These are phyloP conservation scores for Drechslerella dactyloides DNA, from an alignment of 2,329 filamentous ascomycete genomes.

Conservation along the genomic window DNA sequence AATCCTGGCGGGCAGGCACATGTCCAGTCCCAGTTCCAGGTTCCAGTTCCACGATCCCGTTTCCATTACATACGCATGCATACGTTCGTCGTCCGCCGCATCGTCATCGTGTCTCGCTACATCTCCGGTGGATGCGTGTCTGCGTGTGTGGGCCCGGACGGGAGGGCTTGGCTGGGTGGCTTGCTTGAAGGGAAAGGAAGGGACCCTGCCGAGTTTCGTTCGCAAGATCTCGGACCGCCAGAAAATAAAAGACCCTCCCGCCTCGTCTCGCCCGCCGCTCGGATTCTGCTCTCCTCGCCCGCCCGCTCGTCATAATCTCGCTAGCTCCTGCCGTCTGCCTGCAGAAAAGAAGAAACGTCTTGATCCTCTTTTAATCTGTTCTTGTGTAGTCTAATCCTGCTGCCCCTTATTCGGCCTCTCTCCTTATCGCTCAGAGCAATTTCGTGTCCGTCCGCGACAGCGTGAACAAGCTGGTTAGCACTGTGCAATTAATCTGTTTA, in stretches of 20 bases:
- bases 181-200: conserved; percentile 18
- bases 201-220: conserved; percentile 20
- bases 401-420: conserved; percentile 45
- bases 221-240: conserved; percentile 49
- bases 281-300: conserved; percentile 14
- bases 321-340: conserved; percentile 5
- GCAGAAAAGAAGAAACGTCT: conserved; percentile 20
- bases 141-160: no score
- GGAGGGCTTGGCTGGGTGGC: conserved; percentile 38
- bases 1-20: conserved; percentile 1
- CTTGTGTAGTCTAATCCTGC: conserved; percentile 34
- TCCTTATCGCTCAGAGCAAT: conserved; percentile 41
- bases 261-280: conserved; percentile 29
- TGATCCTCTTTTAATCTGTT: conserved; percentile 30
- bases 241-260: conserved; percentile 29
- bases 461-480: conserved; percentile 50
- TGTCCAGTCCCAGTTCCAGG: not conserved
- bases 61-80: conserved; percentile 16
- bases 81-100: conserved; percentile 25
- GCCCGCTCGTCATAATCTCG: conserved; percentile 24
- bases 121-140: no score
- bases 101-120: conserved; percentile 37
- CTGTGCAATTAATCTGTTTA: conserved; percentile 32
- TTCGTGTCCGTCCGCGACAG: conserved; percentile 46
- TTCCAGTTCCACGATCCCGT: not conserved